Conservation (phyloP, 1,284 basidiomycete species). For the Salmacisia buchloeana region DNA sequence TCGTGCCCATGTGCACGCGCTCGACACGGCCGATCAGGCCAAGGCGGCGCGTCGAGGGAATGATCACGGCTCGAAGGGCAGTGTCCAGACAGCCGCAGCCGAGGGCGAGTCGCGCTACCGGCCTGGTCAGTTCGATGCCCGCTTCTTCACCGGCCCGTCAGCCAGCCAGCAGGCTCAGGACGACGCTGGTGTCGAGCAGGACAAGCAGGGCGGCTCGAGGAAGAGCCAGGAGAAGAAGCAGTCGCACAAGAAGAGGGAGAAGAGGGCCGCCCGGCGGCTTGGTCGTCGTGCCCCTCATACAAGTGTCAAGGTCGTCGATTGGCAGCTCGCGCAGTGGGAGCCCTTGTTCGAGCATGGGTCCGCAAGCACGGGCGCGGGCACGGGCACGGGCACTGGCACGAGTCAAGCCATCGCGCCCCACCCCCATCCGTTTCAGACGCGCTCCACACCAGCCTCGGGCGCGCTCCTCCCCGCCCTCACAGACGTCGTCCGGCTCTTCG, state of each 20-base stretch:
- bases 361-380: too few species aligned
- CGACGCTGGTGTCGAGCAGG: background rate
- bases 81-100: background rate
- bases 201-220: background rate
- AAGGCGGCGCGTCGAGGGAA: background rate
- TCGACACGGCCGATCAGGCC: background rate
- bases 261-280: background rate
- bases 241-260: background rate
- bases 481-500: conserved; percentile 2
- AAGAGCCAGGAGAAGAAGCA: background rate
- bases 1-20: background rate
- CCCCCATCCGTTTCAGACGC: background rate
- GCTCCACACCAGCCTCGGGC: background rate
- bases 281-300: too few species aligned
- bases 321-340: background rate
- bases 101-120: background rate
- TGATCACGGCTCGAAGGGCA: background rate
- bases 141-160: background rate
- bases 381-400: too few species aligned
- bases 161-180: background rate
- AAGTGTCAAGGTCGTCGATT: conserved; percentile 4
- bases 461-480: background rate
- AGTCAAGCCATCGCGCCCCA: background rate
- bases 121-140: background rate
- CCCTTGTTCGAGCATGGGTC: too few species aligned